Evolutionary conservation across 176 grass and related monocot species (phyloP).

Genomic region (Pontederia crassipes): DNA sequence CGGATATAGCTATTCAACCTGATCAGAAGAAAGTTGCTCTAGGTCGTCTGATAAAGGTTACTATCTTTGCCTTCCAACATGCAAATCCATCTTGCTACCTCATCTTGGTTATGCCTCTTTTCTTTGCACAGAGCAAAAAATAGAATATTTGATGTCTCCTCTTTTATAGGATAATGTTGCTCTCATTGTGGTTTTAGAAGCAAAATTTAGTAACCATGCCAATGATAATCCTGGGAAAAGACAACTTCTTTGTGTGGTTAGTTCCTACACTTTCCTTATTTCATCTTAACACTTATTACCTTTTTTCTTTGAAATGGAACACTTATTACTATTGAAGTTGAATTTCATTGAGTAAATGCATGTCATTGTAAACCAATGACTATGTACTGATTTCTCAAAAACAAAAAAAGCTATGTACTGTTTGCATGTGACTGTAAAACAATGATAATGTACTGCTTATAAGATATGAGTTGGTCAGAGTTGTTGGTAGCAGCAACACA

Average conservation of each 20-base stretch:
- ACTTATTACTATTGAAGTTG: too few relatives aligned
- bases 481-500: too few relatives aligned
- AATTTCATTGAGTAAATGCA: too few relatives aligned
- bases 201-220: slow-evolving; percentile 78
- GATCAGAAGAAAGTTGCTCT: slow-evolving; percentile 79
- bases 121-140: not conserved
- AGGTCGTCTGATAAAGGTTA: slow-evolving; percentile 69
- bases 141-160: slow-evolving; percentile 4
- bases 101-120: not conserved
- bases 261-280: slow-evolving; percentile 9
- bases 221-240: slow-evolving; percentile 96
- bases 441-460: too few relatives aligned
- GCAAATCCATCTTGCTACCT: too few relatives aligned
- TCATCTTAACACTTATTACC: not conserved
- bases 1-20: slow-evolving; percentile 75
- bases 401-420: too few relatives aligned
- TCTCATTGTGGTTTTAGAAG: slow-evolving; percentile 84
- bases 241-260: slow-evolving; percentile 95
- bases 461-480: too few relatives aligned
- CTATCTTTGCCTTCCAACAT: too few relatives aligned
- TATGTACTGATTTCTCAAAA: too few relatives aligned
- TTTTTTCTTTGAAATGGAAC: too few relatives aligned
- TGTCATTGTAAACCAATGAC: too few relatives aligned
- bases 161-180: slow-evolving; percentile 86
- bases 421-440: too few relatives aligned